Evolutionary conservation across 148 eudicot genomes (phyloP), one percentile per base, ranked within the genome.

Genomic region (Nepenthes mirabilis): DNA sequence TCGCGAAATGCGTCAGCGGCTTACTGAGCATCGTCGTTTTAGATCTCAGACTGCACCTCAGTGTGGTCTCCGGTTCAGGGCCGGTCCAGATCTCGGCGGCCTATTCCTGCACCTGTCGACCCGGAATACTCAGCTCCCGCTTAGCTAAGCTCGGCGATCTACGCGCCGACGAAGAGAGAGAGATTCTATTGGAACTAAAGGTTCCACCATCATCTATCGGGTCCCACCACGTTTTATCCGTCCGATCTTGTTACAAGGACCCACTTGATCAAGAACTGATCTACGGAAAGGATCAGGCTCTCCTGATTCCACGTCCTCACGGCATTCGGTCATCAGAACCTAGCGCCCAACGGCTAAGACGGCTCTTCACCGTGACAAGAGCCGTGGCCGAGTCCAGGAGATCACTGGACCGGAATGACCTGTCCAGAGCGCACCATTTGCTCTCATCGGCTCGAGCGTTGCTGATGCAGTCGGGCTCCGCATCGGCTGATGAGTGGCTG

Each of bases 381-480:
- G 99, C 99, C 7, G 79, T 86, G n/a, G 95, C 97, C 0, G 99
- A 94, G 54, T 79, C 87, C 33, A 64, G 86, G 60, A 73, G 82
- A 58, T 34, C 89, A 3, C 35, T 63, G 2, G 90, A 94, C 35
- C 65, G 80, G 3, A 76, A 71, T 14, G 95, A 94, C 57, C 59
- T 83, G 13, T 56, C 43, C 55, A 87, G 85, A 1, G 99, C 99
- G 0, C 80, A 79, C 61, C 78, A 78, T 61, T 70, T 93, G 72
- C 66, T 93, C 33, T 53, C 74, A 0, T 82, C 99, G 14, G 94
- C 96, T 59, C 76, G 80, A 37, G 96, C 81, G 0, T 55, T 89
- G 47, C 11, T 93, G 53, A 52, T 81, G 47, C 90, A 86, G 63
- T 68, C 85, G 9, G 78, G 78, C 11, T 74, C 81, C 9, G 67